A percentile compares a stretch with the other conserved stretches of the same genome.
phyloP scores from a whole-genome alignment of 2,329 filamentous ascomycete species.

The Myrmaecium sp. region DNA sequence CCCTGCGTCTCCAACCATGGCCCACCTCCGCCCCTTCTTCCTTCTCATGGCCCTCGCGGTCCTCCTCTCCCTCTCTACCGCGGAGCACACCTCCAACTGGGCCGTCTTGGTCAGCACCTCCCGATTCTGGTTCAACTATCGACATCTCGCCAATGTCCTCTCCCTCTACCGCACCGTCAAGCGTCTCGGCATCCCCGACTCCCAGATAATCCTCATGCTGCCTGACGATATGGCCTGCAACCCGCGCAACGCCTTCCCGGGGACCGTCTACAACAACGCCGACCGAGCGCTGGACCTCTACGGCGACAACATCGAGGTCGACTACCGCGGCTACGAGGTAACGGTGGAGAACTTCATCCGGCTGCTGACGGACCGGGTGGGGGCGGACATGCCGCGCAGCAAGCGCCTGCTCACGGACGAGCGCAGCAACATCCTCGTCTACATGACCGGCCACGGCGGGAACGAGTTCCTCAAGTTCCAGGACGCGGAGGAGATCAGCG shows the following conservation, averaged over 20 bases:
- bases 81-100: constrained; percentile 96
- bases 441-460: constrained; percentile 97
- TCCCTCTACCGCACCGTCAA: constrained; percentile 97
- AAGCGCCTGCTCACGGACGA: constrained; percentile 91
- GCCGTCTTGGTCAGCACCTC: constrained; percentile 97
- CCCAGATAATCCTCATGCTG: constrained; percentile 99
- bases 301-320: constrained; percentile 96
- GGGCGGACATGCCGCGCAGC: constrained; percentile 84
- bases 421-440: constrained; percentile 89
- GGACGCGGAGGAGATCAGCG: constrained; percentile 92
- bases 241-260: constrained; percentile 91
- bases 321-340: constrained; percentile 95
- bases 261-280: constrained; percentile 96
- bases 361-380: constrained; percentile 81
- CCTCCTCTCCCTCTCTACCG: constrained; percentile 26
- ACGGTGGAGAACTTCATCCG: constrained; percentile 98
- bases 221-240: constrained; percentile 99
- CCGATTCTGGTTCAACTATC: constrained; percentile 99
- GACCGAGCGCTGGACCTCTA: constrained; percentile 92
- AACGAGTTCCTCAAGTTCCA: constrained; percentile 98
- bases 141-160: constrained; percentile 91
- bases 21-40: constrained; percentile 6
- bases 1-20: background rate
- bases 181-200: constrained; percentile 91
- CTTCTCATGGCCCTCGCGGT: constrained; percentile 5